Percentiles rank a stretch among this genome's conserved stretches.
Evolutionary conservation across 768 basidiomycete genomes (phyloP).

Genomic region (Lentinus tigrinus): DNA sequence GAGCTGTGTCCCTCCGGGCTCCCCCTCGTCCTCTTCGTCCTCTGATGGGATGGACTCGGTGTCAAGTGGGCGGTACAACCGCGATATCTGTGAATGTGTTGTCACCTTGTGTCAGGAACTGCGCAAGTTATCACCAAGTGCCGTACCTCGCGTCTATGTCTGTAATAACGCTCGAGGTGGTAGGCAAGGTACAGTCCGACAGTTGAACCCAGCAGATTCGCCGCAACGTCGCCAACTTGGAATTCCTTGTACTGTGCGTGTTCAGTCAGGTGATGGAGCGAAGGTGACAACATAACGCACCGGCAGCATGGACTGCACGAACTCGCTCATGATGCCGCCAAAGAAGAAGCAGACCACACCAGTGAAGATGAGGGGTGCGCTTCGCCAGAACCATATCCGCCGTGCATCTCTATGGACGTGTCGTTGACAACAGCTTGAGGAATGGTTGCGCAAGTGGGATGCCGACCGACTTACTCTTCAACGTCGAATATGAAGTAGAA

Average conservation of each 20-base stretch:
- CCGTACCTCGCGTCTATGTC: constrained; percentile 72
- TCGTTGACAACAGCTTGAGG: background rate
- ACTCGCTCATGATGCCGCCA: constrained; percentile 78
- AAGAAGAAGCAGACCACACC: constrained; percentile 70
- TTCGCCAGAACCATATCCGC: constrained; percentile 86
- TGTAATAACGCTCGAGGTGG: constrained; percentile 72
- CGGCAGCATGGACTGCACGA: constrained; percentile 78
- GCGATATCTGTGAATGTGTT: constrained; percentile 53
- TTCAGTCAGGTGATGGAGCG: background rate
- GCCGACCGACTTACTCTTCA: constrained; percentile 63
- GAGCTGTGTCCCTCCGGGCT: constrained; percentile 50
- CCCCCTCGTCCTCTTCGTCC: constrained; percentile 56
- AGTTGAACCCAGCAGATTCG: constrained; percentile 73
- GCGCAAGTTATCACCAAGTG: background rate
- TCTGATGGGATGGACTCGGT: constrained; percentile 37
- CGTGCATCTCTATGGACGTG: constrained; percentile 56
- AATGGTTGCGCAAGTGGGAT: background rate
- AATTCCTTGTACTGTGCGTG: constrained; percentile 64
- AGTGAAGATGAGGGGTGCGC: constrained; percentile 68
- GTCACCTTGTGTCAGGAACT: background rate
- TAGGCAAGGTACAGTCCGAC: constrained; percentile 67
- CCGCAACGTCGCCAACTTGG: constrained; percentile 74
- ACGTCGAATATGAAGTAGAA: constrained; percentile 89
- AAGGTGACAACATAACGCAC: constrained; percentile 34
- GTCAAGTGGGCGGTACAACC: constrained; percentile 73